Percentiles rank a stretch among this genome's conserved stretches.
Evolutionary conservation across 1,284 basidiomycete species (phyloP).

Genomic region (Leccinum angustisporum): DNA sequence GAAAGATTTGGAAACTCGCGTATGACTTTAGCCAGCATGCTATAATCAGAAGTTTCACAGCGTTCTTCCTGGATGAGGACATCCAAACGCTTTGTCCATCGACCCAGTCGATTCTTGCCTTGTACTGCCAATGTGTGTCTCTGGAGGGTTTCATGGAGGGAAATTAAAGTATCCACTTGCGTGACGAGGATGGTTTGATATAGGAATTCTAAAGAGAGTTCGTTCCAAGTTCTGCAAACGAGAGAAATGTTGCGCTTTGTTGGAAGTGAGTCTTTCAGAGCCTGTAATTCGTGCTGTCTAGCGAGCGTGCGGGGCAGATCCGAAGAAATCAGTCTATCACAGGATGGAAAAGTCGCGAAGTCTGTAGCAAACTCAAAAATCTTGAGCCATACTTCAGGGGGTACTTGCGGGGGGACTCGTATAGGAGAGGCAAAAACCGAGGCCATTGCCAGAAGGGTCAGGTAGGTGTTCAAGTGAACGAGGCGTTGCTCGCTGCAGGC

Average conservation of each 20-base stretch:
- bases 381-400: constrained; percentile 33
- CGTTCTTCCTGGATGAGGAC: constrained; percentile 30
- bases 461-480: neutral
- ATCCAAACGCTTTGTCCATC: constrained; percentile 33
- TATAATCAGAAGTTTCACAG: constrained; percentile 27
- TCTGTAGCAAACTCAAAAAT: constrained; percentile 28
- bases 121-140: constrained; percentile 4
- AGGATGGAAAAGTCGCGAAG: constrained; percentile 12
- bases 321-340: constrained; percentile 7
- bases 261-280: constrained; percentile 23
- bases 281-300: constrained; percentile 17
- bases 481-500: neutral
- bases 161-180: constrained; percentile 17
- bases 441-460: constrained; percentile 14
- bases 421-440: neutral
- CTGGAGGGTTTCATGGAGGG: constrained; percentile 18
- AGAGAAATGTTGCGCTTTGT: constrained; percentile 25
- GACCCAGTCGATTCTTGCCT: constrained; percentile 18
- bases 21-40: constrained; percentile 24
- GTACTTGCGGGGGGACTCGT: constrained; percentile 13
- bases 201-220: constrained; percentile 23
- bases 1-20: constrained; percentile 29
- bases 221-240: constrained; percentile 29
- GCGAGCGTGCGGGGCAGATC: constrained; percentile 23
- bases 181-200: constrained; percentile 29